Conservation (phyloP, 805 yeast genomes). For the Kodamaea jinghongensis region DNA sequence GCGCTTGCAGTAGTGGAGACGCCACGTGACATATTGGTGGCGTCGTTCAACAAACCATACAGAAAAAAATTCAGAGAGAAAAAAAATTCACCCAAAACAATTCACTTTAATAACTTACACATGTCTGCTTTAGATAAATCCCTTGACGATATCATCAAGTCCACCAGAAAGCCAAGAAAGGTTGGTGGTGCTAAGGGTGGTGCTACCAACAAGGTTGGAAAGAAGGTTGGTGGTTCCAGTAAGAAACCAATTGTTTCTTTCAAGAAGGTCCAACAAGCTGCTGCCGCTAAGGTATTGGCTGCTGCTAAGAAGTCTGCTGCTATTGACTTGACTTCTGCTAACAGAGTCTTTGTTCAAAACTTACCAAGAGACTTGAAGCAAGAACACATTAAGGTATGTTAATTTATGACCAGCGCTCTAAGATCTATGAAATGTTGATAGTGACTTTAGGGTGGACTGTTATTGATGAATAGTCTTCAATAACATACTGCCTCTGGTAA, state of each 20-base stretch:
- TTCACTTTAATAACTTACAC: no score
- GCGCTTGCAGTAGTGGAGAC: no score
- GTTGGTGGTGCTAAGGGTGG: slow-evolving; percentile 22
- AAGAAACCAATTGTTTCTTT: slow-evolving; percentile 26
- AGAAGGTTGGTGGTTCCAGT: slow-evolving; percentile 26
- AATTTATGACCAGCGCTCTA: no score
- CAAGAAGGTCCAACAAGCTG: slow-evolving; percentile 31
- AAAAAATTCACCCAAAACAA: slow-evolving; percentile 11
- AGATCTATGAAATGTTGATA: no score
- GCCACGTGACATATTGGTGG: no score
- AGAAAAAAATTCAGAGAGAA: not conserved
- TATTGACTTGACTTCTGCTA: slow-evolving; percentile 55
- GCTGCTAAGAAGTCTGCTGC: slow-evolving; percentile 18
- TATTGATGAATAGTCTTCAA: no score
- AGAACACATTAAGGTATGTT: slow-evolving; percentile 83
- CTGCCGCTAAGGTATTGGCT: slow-evolving; percentile 18
- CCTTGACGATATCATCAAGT: slow-evolving; percentile 88
- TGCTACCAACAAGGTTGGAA: slow-evolving; percentile 35
- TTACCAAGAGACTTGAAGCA: slow-evolving; percentile 81
- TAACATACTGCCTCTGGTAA: no score
- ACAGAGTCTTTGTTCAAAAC: slow-evolving; percentile 82
- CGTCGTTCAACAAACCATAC: no score
- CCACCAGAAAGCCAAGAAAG: slow-evolving; percentile 35
- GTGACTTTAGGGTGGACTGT: no score
- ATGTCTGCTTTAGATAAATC: slow-evolving; percentile 91